These are phyloP conservation scores for Linnemannia hyalina DNA, from an alignment of 192 early-diverging fungal species.

Conservation along the genomic window DNA sequence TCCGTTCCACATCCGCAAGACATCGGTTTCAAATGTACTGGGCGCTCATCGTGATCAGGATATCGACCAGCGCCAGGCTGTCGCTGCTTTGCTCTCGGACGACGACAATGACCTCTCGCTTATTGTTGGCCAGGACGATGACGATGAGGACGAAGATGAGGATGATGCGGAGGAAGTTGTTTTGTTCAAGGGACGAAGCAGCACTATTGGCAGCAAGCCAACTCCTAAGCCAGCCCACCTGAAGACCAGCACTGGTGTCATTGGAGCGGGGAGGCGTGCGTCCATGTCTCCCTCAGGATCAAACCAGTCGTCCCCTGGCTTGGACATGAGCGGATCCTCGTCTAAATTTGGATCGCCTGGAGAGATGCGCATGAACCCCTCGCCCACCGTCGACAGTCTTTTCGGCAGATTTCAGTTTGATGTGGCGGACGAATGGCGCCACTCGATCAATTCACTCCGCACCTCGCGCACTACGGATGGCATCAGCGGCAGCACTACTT, in stretches of 20 bases:
- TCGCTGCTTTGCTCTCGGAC: slow-evolving; percentile 44
- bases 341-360: not conserved
- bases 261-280: slow-evolving; percentile 43
- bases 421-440: slow-evolving; percentile 49
- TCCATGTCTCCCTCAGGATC: slow-evolving; percentile 39
- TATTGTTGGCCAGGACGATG: slow-evolving; percentile 46
- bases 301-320: slow-evolving; percentile 44
- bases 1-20: slow-evolving; percentile 23
- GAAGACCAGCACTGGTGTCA: slow-evolving; percentile 40
- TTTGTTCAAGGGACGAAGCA: slow-evolving; percentile 57
- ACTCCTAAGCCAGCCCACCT: slow-evolving; percentile 47
- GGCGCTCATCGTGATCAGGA: slow-evolving; percentile 17
- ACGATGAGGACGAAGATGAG: slow-evolving; percentile 44
- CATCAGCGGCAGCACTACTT: slow-evolving; percentile 17
- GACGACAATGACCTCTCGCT: slow-evolving; percentile 51
- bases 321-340: slow-evolving; percentile 26
- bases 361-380: slow-evolving; percentile 2
- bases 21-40: not conserved
- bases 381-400: slow-evolving; percentile 44
- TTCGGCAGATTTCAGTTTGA: slow-evolving; percentile 54
- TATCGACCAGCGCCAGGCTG: slow-evolving; percentile 35
- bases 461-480: slow-evolving; percentile 16
- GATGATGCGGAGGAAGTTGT: slow-evolving; percentile 62
- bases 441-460: slow-evolving; percentile 43
- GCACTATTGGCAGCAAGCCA: slow-evolving; percentile 24